A percentile compares a stretch with the other conserved stretches of the same genome.
phyloP scores from a whole-genome alignment of 805 yeast species.

The Kodamaea leandrae region DNA sequence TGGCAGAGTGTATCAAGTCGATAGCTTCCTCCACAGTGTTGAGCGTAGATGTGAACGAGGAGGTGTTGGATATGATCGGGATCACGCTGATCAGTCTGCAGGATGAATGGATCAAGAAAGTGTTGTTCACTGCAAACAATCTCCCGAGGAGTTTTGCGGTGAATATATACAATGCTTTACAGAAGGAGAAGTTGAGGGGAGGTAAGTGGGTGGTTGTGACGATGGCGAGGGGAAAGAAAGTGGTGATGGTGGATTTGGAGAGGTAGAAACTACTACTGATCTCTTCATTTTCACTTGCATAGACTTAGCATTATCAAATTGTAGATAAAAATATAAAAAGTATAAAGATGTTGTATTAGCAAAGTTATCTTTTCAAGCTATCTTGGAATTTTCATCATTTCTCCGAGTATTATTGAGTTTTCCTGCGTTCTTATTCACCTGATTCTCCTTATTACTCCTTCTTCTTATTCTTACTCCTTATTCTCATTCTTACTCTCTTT shows the following conservation, averaged over 20 bases:
- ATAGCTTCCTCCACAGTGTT: slow-evolving; percentile 70
- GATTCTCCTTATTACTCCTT: neutral
- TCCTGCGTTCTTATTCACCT: no score
- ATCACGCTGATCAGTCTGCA: slow-evolving; percentile 70
- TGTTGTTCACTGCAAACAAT: slow-evolving; percentile 71
- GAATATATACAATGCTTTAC: slow-evolving; percentile 67
- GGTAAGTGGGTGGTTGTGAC: slow-evolving; percentile 72
- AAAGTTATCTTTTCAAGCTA: no score
- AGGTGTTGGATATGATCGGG: slow-evolving; percentile 78
- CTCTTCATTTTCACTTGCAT: neutral
- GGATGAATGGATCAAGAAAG: slow-evolving; percentile 82
- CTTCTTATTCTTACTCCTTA: neutral
- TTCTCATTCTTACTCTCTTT: neutral
- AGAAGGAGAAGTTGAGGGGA: slow-evolving; percentile 71
- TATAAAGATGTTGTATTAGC: no score
- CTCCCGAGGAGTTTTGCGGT: slow-evolving; percentile 79
- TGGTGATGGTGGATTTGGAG: slow-evolving; percentile 35
- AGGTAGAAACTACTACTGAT: slow-evolving; percentile 10
- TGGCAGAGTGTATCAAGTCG: slow-evolving; percentile 50
- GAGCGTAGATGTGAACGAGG: slow-evolving; percentile 78
- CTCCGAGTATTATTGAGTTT: no score
- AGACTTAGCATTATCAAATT: neutral
- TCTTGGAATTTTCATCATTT: no score
- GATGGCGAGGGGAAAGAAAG: slow-evolving; percentile 74
- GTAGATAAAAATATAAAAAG: no score